Conservation (phyloP, 2,329 filamentous ascomycete genomes). For the Trichoderma sp. region DNA sequence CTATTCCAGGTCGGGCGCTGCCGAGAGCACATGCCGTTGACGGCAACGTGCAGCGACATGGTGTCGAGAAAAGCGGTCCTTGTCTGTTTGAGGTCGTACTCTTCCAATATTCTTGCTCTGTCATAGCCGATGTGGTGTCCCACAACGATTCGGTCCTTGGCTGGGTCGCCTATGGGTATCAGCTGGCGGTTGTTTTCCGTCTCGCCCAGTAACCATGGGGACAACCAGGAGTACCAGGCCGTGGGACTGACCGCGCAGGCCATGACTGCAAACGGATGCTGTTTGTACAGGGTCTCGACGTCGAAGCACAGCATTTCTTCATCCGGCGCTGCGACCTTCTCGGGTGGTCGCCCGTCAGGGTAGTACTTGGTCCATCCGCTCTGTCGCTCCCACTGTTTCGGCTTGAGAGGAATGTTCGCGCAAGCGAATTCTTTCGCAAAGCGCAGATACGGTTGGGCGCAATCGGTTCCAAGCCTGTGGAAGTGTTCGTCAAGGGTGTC, state of each 20-base stretch:
- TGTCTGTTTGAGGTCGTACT: slow-evolving; percentile 82
- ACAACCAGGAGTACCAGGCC: slow-evolving; percentile 97
- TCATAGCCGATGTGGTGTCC: slow-evolving; percentile 98
- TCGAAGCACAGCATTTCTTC: slow-evolving; percentile 88
- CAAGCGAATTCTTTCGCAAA: slow-evolving; percentile 74
- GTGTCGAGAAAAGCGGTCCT: slow-evolving; percentile 90
- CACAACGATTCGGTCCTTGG: slow-evolving; percentile 73
- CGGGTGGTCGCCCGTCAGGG: slow-evolving; percentile 66
- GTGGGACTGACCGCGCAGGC: slow-evolving; percentile 88
- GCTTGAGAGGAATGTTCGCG: slow-evolving; percentile 60
- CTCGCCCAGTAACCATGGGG: slow-evolving; percentile 89
- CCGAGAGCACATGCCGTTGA: slow-evolving; percentile 98
- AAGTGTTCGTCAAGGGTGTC: slow-evolving; percentile 91
- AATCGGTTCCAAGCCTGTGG: slow-evolving; percentile 80
- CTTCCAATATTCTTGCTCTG: slow-evolving; percentile 81
- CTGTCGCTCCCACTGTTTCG: slow-evolving; percentile 70
- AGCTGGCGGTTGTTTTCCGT: slow-evolving; percentile 76
- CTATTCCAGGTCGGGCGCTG: slow-evolving; percentile 98
- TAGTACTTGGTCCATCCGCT: slow-evolving; percentile 97
- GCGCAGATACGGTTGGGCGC: slow-evolving; percentile 79
- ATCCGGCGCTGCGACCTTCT: slow-evolving; percentile 73
- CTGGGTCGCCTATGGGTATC: slow-evolving; percentile 80
- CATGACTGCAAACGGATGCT: slow-evolving; percentile 92
- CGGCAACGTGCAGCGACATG: slow-evolving; percentile 96
- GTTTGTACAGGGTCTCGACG: slow-evolving; percentile 95